phyloP scores from a whole-genome alignment of 139 green algal genomes.

The Chara braunii region DNA sequence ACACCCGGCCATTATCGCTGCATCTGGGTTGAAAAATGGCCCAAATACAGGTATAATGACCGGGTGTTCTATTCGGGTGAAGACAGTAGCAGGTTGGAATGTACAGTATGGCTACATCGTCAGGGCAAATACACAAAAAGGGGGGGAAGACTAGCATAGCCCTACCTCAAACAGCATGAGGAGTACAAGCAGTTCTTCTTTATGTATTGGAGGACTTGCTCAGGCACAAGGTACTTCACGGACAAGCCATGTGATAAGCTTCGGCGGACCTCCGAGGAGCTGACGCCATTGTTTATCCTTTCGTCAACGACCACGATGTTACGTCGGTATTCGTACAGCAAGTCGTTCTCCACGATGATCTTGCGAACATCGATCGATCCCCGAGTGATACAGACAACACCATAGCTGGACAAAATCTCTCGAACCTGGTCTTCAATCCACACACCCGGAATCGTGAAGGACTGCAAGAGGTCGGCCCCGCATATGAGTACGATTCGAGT shows the following conservation, averaged over 20 bases:
- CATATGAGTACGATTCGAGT: conserved; percentile 58
- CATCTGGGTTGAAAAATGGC: too few species aligned
- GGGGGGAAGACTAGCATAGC: too few species aligned
- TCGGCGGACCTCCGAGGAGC: conserved; percentile 28
- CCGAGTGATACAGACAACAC: conserved; percentile 40
- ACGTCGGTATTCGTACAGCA: conserved; percentile 27
- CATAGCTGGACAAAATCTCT: conserved; percentile 25
- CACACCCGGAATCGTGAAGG: conserved; percentile 57
- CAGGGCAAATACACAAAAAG: too few species aligned
- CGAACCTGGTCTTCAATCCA: conserved; percentile 54
- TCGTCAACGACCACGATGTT: conserved; percentile 37
- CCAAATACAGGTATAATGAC: too few species aligned
- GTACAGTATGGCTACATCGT: too few species aligned
- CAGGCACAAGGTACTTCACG: conserved; percentile 42
- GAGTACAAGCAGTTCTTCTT: conserved; percentile 21
- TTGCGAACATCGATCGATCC: not conserved
- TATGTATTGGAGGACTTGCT: conserved; percentile 35
- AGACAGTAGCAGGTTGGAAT: too few species aligned
- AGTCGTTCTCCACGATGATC: conserved; percentile 19
- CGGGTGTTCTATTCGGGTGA: too few species aligned
- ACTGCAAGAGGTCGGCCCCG: conserved; percentile 64
- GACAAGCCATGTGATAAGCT: conserved; percentile 9
- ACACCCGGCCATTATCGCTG: too few species aligned
- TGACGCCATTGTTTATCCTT: conserved; percentile 36
- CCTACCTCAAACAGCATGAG: not conserved